Conservation (phyloP, 139 green algal genomes). For the Pleodorina starrii region DNA sequence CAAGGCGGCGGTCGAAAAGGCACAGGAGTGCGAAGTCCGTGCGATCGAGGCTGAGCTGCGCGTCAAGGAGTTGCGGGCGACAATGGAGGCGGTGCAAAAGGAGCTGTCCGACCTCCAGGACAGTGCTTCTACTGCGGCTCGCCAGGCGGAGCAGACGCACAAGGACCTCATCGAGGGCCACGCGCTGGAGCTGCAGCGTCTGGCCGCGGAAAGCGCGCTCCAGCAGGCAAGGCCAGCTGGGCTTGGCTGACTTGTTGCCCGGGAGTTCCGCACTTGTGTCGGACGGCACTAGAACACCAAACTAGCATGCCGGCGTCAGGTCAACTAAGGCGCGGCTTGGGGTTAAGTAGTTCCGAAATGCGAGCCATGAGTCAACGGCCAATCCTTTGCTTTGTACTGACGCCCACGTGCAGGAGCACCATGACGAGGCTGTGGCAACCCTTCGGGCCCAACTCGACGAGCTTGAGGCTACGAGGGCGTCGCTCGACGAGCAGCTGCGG, state of each 20-base stretch:
- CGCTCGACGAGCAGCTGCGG: constrained; percentile 8
- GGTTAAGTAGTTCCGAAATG: too few species aligned
- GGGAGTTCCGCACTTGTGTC: too few species aligned
- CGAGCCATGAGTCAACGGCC: too few species aligned
- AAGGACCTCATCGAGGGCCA: constrained; percentile 50
- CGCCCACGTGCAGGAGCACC: constrained; percentile 33
- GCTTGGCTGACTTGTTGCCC: too few species aligned
- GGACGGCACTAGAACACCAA: too few species aligned
- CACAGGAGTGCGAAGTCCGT: constrained; percentile 76
- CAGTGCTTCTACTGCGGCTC: constrained; percentile 3
- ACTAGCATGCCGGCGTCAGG: too few species aligned
- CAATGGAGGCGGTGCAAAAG: constrained; percentile 52
- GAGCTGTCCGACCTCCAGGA: constrained; percentile 53
- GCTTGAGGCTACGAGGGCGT: constrained; percentile 24
- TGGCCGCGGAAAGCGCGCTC: constrained; percentile 52
- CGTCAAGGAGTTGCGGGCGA: constrained; percentile 64
- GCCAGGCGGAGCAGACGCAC: constrained; percentile 27
- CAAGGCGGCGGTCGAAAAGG: constrained; percentile 80
- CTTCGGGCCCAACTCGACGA: constrained; percentile 33
- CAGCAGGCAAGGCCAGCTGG: constrained; percentile 56
- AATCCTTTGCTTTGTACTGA: too few species aligned
- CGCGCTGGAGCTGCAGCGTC: constrained; percentile 56
- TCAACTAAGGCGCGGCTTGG: too few species aligned
- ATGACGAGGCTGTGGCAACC: constrained; percentile 51
- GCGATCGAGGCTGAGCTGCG: constrained; percentile 74